Percentiles rank a stretch among this genome's conserved stretches.
These are phyloP conservation scores for Xylaria curta DNA, from an alignment of 495 filamentous ascomycete genomes.

Conservation along the genomic window DNA sequence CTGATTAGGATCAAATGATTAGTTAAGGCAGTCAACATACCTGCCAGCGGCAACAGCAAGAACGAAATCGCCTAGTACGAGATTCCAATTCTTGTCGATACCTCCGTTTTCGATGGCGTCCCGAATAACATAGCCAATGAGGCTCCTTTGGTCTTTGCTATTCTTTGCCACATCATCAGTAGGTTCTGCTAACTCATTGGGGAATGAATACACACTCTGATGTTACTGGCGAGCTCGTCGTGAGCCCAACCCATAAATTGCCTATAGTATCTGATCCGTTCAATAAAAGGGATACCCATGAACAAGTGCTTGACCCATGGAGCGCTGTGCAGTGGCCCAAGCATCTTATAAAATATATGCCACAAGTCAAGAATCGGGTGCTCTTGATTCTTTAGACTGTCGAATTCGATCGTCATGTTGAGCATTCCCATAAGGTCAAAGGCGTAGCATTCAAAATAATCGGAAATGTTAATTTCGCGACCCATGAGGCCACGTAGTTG, in stretches of 20 bases:
- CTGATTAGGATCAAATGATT: too few species aligned
- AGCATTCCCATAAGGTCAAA: not conserved
- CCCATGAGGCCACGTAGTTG: not conserved
- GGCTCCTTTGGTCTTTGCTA: not conserved
- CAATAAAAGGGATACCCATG: constrained; percentile 10
- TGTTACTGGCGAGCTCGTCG: not conserved
- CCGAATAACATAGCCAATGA: constrained; percentile 1
- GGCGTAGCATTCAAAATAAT: not conserved
- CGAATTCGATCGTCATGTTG: not conserved
- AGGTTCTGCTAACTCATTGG: too few species aligned
- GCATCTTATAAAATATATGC: not conserved
- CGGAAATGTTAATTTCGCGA: not conserved
- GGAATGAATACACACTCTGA: not conserved
- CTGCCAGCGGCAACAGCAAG: constrained; percentile 3
- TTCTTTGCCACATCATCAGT: not conserved
- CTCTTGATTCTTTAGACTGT: not conserved
- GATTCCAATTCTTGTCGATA: constrained; percentile 9
- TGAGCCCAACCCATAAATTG: constrained; percentile 13
- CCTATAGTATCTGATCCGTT: constrained; percentile 6
- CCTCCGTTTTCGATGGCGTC: constrained; percentile 3
- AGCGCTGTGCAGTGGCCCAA: not conserved
- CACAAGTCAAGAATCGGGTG: constrained; percentile 10
- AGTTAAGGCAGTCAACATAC: too few species aligned
- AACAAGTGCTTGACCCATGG: constrained; percentile 3
- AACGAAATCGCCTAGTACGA: constrained; percentile 4